Percentiles rank a stretch among this genome's conserved stretches.
phyloP scores from a whole-genome alignment of 176 grass and related monocot genomes.

The Elaeis guineensis region DNA sequence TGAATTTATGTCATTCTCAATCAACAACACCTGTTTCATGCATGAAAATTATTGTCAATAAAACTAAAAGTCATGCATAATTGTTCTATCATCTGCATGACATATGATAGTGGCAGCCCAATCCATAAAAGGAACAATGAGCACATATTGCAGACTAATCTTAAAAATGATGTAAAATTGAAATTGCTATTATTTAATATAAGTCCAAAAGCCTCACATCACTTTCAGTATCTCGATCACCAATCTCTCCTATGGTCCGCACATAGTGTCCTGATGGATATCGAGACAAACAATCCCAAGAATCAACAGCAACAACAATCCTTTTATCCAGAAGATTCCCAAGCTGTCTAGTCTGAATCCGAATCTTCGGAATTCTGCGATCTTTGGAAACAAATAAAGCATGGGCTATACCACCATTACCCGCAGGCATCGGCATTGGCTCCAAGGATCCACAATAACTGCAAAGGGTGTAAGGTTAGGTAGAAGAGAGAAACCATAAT shows the following conservation, averaged over 20 bases:
- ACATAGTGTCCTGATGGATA: slow-evolving; percentile 94
- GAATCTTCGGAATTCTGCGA: slow-evolving; percentile 87
- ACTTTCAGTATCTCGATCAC: slow-evolving; percentile 95
- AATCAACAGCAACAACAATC: slow-evolving; percentile 92
- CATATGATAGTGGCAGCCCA: too few species aligned
- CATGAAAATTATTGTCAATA: slow-evolving; percentile 13
- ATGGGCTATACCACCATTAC: slow-evolving; percentile 62
- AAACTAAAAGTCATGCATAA: not conserved
- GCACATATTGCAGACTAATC: too few species aligned
- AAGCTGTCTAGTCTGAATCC: slow-evolving; percentile 95
- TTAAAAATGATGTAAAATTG: too few species aligned
- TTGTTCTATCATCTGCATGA: not conserved
- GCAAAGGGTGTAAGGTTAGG: not conserved
- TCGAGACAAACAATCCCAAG: slow-evolving; percentile 85
- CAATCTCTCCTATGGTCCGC: slow-evolving; percentile 83
- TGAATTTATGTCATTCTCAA: slow-evolving; percentile 97
- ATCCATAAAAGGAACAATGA: too few species aligned
- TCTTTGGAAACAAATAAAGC: slow-evolving; percentile 93
- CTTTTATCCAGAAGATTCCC: slow-evolving; percentile 94
- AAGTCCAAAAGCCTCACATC: slow-evolving; percentile 40
- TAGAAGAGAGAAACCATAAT: too few species aligned
- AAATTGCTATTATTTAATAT: too few species aligned
- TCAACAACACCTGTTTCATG: slow-evolving; percentile 79
- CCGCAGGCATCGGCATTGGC: slow-evolving; percentile 94
- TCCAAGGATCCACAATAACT: slow-evolving; percentile 95